Conservation (phyloP, 2,329 filamentous ascomycete species). For the Colletotrichum lentis region DNA sequence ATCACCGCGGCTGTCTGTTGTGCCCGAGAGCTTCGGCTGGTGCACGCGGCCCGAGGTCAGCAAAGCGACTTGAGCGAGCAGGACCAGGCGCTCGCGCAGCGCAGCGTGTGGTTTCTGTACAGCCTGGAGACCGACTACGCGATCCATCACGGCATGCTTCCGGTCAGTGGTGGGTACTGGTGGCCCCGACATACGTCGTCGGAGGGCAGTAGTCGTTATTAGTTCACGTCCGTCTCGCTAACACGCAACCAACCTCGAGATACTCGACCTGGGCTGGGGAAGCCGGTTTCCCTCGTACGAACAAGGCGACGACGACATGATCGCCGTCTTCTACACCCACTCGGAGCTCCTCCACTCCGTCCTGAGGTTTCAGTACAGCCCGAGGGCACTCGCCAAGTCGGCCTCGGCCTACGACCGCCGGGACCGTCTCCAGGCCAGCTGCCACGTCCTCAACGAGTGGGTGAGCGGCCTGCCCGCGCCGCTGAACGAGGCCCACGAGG, state of each 20-base stretch:
- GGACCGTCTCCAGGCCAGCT: conserved; percentile 26
- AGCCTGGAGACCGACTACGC: conserved; percentile 28
- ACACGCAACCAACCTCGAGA: no score
- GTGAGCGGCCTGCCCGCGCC: conserved; percentile 8
- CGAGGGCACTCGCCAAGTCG: conserved; percentile 16
- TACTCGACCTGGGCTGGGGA: conserved; percentile 26
- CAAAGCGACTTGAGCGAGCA: conserved; percentile 19
- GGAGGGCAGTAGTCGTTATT: no score
- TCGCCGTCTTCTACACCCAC: conserved; percentile 26
- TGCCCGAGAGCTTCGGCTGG: conserved; percentile 28
- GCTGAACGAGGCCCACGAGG: conserved; percentile 21
- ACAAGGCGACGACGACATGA: conserved; percentile 28
- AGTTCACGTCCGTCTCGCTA: no score
- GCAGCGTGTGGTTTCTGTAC: conserved; percentile 32
- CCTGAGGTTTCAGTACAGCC: conserved; percentile 30
- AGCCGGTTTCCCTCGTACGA: conserved; percentile 19
- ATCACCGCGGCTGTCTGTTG: conserved; percentile 29
- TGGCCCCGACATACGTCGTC: no score
- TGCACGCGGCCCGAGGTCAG: conserved; percentile 23
- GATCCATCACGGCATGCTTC: conserved; percentile 30
- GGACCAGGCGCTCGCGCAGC: conserved; percentile 20
- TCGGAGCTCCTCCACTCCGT: conserved; percentile 26
- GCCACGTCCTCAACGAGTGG: conserved; percentile 29
- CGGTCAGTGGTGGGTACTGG: no score
- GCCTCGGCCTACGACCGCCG: conserved; percentile 14